Evolutionary conservation across 495 filamentous ascomycete species (phyloP).

Genomic region (Terfezia claveryi): DNA sequence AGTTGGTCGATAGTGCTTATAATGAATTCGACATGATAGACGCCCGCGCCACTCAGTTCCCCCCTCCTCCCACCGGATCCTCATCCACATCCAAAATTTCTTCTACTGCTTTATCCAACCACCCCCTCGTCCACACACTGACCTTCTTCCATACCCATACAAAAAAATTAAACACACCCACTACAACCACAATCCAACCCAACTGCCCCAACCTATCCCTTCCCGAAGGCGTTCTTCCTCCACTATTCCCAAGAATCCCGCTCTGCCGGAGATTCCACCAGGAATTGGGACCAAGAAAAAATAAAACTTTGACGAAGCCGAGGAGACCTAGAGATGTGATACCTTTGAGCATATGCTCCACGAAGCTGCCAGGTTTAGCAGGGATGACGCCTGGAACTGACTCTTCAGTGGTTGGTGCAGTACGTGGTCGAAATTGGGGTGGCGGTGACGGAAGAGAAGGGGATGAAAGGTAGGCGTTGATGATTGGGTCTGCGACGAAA

Average conservation of each 20-base stretch:
- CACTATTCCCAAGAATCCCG: slow-evolving; percentile 22
- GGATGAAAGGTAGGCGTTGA: slow-evolving; percentile 69
- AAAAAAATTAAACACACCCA: slow-evolving; percentile 58
- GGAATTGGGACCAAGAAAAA: slow-evolving; percentile 49
- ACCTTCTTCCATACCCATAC: slow-evolving; percentile 14
- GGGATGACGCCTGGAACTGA: neutral
- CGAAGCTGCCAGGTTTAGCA: slow-evolving; percentile 3
- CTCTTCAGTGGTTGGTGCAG: neutral
- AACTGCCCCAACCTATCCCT: slow-evolving; percentile 51
- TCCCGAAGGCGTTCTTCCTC: slow-evolving; percentile 36
- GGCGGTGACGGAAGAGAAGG: slow-evolving; percentile 15
- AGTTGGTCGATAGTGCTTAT: too few species aligned
- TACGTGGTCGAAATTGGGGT: neutral
- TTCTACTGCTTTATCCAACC: slow-evolving; percentile 15
- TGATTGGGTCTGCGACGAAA: slow-evolving; percentile 81
- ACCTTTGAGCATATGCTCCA: slow-evolving; percentile 69
- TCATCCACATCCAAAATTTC: slow-evolving; percentile 12
- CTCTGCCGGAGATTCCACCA: slow-evolving; percentile 48
- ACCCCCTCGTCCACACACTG: slow-evolving; percentile 7
- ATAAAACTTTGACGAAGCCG: slow-evolving; percentile 62
- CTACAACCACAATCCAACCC: slow-evolving; percentile 54
- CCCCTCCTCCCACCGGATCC: neutral
- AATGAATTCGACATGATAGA: too few species aligned
- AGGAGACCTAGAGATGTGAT: slow-evolving; percentile 63
- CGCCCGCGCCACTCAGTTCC: neutral